Base-by-base conservation (phyloP, 2,329 filamentous ascomycete genomes). In the Colletotrichum camelliae region DNA sequence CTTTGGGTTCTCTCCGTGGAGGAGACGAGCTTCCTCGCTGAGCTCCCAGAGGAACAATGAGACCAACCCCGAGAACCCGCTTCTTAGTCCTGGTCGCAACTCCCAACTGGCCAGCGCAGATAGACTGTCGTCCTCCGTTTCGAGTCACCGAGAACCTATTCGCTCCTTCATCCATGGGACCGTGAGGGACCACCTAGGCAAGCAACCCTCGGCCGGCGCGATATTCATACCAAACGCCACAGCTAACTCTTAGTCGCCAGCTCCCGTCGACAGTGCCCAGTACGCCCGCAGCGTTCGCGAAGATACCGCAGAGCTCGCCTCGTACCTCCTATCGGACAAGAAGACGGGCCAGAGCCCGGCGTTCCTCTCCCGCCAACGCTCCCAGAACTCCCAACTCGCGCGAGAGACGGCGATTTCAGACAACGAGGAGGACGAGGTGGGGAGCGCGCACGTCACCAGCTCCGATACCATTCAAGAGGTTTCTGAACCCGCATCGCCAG, bases 261-360 rank as follows among this genome's bases (percentile, higher is more conserved):
- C 86, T 52, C 88, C 89, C 21, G 82, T 91, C 84, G 94, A 96
- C 81, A 94, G 91, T 79, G 90, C 92, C 21, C 91, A 95, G 79
- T 94, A 95, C 83, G 94, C 95, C 39, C 92, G 93, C 75, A 94
- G 93, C 78, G 94, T 98, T 55, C 93, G 96, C 78, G 93, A 97
- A 84, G 94, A 97, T 82, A 97, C 96, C 4, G 95, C 95, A 67
- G 95, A 98, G 84, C 89, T 98, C 72, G 96, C 96, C 58, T 95
- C 92, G 21, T 95, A 96, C 82, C 93, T 95, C 66, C 89, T 98
- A 33, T 93, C 93, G 52, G 92, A 94, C 79, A 89, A 89, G 79
- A 85, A 88, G 73, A 83, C 85, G 74, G 83, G 82, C 37, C 85
- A 84, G 58, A 86, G 83, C 76, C 84, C 87, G 6, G 85, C 87